A percentile compares a stretch with the other conserved stretches of the same genome.
Conservation (phyloP, 805 yeast species). For the Pichia eremophila region DNA sequence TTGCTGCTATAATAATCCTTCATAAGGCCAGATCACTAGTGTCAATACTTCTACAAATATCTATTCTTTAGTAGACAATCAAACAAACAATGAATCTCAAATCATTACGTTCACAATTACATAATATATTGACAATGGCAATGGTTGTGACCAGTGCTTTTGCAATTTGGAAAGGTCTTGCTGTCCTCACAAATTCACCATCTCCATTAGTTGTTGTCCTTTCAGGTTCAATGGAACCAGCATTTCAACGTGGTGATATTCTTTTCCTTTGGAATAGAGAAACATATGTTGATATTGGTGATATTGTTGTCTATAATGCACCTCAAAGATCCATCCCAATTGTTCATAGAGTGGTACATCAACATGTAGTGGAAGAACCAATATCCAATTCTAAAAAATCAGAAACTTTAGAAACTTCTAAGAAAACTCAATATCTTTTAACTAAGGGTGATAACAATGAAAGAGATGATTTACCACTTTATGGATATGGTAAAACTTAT, state of each 20-base stretch:
- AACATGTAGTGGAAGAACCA: conserved; percentile 42
- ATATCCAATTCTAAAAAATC: no score
- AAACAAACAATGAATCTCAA: conserved; percentile 20
- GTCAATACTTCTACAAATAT: no score
- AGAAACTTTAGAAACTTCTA: no score
- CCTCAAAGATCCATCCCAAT: conserved; percentile 80
- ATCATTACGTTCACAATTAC: conserved; percentile 21
- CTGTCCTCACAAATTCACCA: conserved; percentile 68
- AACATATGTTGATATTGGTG: conserved; percentile 64
- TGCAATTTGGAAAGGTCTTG: conserved; percentile 82
- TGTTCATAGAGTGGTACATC: conserved; percentile 88
- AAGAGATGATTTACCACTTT: conserved; percentile 79
- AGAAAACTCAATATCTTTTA: conserved; percentile 48
- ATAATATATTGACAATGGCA: conserved; percentile 54
- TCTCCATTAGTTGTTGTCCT: conserved; percentile 95
- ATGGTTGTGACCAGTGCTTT: conserved; percentile 82
- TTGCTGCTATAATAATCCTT: no score
- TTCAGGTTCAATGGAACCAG: conserved; percentile 99
- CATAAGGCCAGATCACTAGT: no score
- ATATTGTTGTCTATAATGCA: conserved; percentile 86
- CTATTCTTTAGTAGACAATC: no score
- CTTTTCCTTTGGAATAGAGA: conserved; percentile 86
- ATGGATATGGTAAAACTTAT: conserved; percentile 67
- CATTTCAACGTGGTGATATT: conserved; percentile 96
- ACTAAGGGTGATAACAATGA: conserved; percentile 97